Base-by-base conservation (phyloP, 2,329 filamentous ascomycete genomes). In the Tolypocladium guangdongense region DNA sequence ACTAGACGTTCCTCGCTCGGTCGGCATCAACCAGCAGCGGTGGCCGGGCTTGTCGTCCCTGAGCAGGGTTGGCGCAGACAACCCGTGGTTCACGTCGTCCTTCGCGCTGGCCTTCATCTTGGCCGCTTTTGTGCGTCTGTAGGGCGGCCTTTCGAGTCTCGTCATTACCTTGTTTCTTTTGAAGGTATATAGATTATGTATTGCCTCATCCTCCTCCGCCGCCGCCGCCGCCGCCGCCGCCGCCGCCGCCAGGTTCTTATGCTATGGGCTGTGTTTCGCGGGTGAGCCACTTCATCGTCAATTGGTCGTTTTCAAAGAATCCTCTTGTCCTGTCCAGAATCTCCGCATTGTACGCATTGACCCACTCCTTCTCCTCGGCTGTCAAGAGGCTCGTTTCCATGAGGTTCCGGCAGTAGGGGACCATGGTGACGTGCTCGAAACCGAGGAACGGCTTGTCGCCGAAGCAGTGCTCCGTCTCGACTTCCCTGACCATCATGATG, bases 391-490 rank as follows among this genome's bases (percentile, higher is more conserved):
- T 76, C 52, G 79, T 74, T 62, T 97, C 88, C 58, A 96, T 90
- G 58, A 99, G 74, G 57, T 90, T 96, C 56, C 84, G 82, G 72
- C 92, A 96, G 71, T 96, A 90, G 0, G 93, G 93, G 20, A 92
- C 90, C 90, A 99, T 90, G 0, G 93, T 99, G 59, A 97, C 90
- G 69, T 95, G 89, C 74, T 99, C 92, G 61, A 99, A 99, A 4
- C 91, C 90, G 37, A 97, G 76, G 72, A 88, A 99, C 2, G 91
- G 87, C 73, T 95, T 96, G 62, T 96, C 92, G 22, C 91, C 92
- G 65, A 97, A 97, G 37, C 84, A 83, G 70, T 95, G 81, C 57
- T 85, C 84, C 5, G 92, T 96, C 70, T 91, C 77, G n/a, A 87
- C 86, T 67, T 96, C 90, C 59, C 82, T 86, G 33, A 95, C 90